Evolutionary conservation across 2,329 filamentous ascomycete species (phyloP).

Genomic region (Xylaria sp.): DNA sequence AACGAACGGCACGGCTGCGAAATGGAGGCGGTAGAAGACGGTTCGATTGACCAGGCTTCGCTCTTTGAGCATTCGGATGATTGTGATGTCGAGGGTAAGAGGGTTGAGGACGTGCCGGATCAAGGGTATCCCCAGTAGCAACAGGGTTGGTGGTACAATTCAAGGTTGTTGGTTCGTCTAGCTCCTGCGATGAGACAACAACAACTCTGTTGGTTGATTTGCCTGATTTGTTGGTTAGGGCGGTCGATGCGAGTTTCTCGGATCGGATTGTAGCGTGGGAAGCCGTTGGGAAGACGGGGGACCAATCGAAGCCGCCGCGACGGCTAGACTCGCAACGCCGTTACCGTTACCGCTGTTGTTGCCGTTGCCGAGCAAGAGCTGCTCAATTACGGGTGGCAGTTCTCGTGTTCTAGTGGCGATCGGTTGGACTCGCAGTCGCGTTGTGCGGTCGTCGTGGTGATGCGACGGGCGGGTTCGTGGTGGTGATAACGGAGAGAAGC

Average conservation of each 20-base stretch:
- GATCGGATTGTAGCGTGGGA: slow-evolving; percentile 37
- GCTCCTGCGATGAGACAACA: slow-evolving; percentile 26
- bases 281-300: slow-evolving; percentile 41
- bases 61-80: slow-evolving; percentile 35
- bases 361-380: not conserved
- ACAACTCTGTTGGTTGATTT: not conserved
- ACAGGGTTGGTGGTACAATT: not conserved
- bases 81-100: slow-evolving; percentile 28
- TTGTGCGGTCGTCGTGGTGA: not conserved
- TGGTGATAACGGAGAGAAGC: slow-evolving; percentile 10
- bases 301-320: slow-evolving; percentile 33
- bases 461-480: slow-evolving; percentile 11
- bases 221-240: slow-evolving; percentile 37
- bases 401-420: not conserved
- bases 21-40: slow-evolving; percentile 48
- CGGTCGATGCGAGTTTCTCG: slow-evolving; percentile 37
- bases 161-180: slow-evolving; percentile 17
- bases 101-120: slow-evolving; percentile 25
- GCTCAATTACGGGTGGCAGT: not conserved
- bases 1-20: slow-evolving; percentile 47
- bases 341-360: too few species aligned
- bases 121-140: not conserved
- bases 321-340: slow-evolving; percentile 27
- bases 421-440: slow-evolving; percentile 2
- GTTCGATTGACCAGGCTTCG: slow-evolving; percentile 28